These are phyloP conservation scores for Priceomyces fermenticarens DNA, from an alignment of 805 yeast genomes.

Conservation along the genomic window DNA sequence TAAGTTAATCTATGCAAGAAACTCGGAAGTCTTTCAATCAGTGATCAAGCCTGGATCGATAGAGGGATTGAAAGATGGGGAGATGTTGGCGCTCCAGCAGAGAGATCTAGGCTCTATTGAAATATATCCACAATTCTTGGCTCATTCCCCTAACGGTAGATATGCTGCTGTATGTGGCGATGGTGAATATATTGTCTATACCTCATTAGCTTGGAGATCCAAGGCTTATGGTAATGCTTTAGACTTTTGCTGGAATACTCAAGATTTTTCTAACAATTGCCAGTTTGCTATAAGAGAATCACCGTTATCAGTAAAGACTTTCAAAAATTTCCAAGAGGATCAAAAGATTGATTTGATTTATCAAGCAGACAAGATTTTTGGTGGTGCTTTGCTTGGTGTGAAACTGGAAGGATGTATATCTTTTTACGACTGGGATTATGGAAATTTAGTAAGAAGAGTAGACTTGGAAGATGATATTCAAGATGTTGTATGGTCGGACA, in stretches of 20 bases:
- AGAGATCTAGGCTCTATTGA: constrained; percentile 95
- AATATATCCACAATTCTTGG: constrained; percentile 80
- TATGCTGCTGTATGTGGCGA: constrained; percentile 97
- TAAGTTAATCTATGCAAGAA: constrained; percentile 86
- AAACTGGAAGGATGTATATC: constrained; percentile 81
- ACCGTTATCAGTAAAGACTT: constrained; percentile 61
- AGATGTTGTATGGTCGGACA: constrained; percentile 88
- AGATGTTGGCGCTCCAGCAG: constrained; percentile 66
- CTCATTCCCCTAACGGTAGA: constrained; percentile 96
- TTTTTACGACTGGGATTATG: constrained; percentile 93
- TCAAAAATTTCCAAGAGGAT: constrained; percentile 82
- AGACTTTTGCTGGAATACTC: constrained; percentile 94
- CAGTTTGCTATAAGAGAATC: constrained; percentile 80
- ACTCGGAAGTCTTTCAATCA: constrained; percentile 83
- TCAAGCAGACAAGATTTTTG: constrained; percentile 74
- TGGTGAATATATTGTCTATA: constrained; percentile 93
- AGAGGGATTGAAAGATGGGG: constrained; percentile 76
- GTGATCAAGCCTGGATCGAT: constrained; percentile 65
- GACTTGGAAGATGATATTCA: constrained; percentile 74
- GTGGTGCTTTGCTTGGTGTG: constrained; percentile 87
- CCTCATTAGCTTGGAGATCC: constrained; percentile 97
- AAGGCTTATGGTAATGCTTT: constrained; percentile 86
- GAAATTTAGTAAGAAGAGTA: constrained; percentile 78
- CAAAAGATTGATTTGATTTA: constrained; percentile 63
- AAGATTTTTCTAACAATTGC: constrained; percentile 57